Base-by-base conservation (phyloP, 805 yeast genomes). In the Metschnikowia vanudenii region DNA sequence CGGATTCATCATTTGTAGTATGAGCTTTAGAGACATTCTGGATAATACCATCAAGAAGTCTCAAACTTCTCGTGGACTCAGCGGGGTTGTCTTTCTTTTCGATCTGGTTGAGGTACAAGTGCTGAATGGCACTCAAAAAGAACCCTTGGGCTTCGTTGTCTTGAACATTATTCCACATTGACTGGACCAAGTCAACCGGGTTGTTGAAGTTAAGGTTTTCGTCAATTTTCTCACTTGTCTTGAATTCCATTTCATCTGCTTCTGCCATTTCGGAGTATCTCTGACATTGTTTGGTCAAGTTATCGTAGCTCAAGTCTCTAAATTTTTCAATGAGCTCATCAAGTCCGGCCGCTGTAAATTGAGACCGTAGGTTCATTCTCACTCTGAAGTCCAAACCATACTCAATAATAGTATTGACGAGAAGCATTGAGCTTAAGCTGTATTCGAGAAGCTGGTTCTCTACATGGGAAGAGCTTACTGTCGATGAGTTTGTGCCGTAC, bases 371-470 rank as follows among this genome's bases (percentile, higher is more conserved):
- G 50, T 78, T 80, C 8, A 78, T 67, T 43, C 94, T 69, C 41
- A 71, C 66, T 51, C 78, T 58, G 56, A 65, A 60, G 49, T 72
- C 78, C 12, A 60, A 39, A 1, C 79, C 80, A 53, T 71, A 62
- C 40, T 67, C 76, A 12, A 80, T 73, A 16, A 91, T 72, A 1
- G 89, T 81, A 55, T 83, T 82, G 29, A 89, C 70, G 35, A 92
- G 72, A 33, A 87, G 76, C 71, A 89, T 70, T 0, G 95, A 82
- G 2, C 87, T 74, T 41, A 84, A 66, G 13, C 85, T 76, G 62
- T 87, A 91, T 46, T 90, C 96, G 49, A 78, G 67, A 20, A 88
- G 67, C 46, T 82, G 79, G 45, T 75, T 75, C 58, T 87, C 92
- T 20, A 81, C 76, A 41, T 75, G 74, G 1, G 51, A 30, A 6